Conservation (phyloP, 2,329 filamentous ascomycete genomes). For the Orbilia javanica region DNA sequence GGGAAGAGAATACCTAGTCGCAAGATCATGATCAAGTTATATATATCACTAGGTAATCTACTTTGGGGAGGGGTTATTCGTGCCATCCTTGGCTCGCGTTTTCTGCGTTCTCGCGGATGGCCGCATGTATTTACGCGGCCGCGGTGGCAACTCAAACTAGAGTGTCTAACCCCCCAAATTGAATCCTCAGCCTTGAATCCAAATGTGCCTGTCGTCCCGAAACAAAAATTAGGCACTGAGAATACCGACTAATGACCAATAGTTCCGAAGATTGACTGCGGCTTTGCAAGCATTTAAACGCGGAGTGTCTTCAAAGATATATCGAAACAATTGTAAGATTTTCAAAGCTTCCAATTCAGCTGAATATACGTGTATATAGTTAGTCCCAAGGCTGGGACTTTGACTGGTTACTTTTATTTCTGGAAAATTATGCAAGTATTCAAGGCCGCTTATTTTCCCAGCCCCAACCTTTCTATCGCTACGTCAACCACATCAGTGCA, state of each 20-base stretch:
- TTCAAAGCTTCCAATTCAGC: neutral
- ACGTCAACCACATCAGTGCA: neutral
- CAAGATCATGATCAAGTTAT: constrained; percentile 3
- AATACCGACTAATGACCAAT: neutral
- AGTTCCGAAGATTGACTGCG: neutral
- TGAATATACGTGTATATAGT: neutral
- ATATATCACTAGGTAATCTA: constrained; percentile 13
- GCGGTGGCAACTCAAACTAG: neutral
- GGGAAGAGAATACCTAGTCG: neutral
- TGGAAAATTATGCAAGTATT: neutral
- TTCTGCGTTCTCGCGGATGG: neutral
- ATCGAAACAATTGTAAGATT: neutral
- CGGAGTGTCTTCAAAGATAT: neutral
- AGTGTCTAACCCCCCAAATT: neutral
- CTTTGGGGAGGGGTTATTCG: neutral
- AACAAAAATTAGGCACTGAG: neutral
- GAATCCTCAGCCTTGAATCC: neutral
- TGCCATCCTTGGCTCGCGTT: constrained; percentile 2
- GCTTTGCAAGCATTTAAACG: neutral
- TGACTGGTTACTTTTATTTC: neutral
- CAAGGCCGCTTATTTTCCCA: constrained; percentile 7
- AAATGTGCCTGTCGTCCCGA: neutral
- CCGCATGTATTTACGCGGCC: neutral
- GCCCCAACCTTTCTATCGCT: neutral
- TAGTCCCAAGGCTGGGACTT: neutral